Evolutionary conservation across 345 rosid genomes (phyloP).

Genomic region (Microcos paniculata): DNA sequence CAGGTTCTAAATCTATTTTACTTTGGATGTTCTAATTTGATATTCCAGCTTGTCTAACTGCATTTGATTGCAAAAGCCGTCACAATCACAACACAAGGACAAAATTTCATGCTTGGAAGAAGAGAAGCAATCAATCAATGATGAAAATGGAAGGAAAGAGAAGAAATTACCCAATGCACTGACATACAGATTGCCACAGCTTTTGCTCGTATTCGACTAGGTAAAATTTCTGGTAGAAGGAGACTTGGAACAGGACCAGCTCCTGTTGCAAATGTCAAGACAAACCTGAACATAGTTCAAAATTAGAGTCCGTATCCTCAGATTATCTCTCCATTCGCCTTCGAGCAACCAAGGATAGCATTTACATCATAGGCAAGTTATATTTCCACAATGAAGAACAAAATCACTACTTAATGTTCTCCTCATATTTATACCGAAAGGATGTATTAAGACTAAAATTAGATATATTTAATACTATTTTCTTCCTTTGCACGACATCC

Average conservation of each 20-base stretch:
- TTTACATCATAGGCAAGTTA: not conserved
- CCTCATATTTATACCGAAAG: not conserved
- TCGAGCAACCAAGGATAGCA: not conserved
- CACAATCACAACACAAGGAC: not conserved
- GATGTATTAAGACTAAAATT: not conserved
- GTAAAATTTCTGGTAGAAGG: constrained; percentile 92
- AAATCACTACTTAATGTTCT: not conserved
- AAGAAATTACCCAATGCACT: constrained; percentile 86
- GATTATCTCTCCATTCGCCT: not conserved
- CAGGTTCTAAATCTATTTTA: not conserved
- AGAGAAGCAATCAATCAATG: not conserved
- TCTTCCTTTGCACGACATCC: not conserved
- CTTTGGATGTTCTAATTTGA: not conserved
- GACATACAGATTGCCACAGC: constrained; percentile 98
- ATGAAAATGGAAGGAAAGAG: not conserved
- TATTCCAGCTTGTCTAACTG: not conserved
- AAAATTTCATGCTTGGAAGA: not conserved
- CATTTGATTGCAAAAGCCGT: not conserved
- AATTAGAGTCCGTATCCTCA: constrained; percentile 9
- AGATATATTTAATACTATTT: not conserved
- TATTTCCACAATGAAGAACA: not conserved
- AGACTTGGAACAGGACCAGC: constrained; percentile 99
- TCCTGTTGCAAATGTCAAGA: constrained; percentile 86
- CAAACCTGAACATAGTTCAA: constrained; percentile 60
- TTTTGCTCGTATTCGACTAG: constrained; percentile 88